Base-by-base conservation (phyloP, 345 rosid species). In the Bruguiera parviflora region DNA sequence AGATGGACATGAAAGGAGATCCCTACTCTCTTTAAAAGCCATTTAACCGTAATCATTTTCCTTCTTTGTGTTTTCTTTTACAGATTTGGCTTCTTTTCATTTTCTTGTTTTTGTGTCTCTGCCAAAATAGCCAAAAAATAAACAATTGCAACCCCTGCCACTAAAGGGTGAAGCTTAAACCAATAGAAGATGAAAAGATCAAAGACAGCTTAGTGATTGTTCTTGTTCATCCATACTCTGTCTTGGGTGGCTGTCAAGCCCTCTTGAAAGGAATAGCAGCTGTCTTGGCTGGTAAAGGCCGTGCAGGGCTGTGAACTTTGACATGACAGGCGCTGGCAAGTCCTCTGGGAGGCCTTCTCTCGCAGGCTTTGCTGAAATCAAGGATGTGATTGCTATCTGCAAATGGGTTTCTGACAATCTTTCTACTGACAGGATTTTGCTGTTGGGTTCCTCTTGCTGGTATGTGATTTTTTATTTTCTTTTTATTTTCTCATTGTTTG, bases 251-350 rank as follows among this genome's bases (percentile, higher is more conserved):
- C 9, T 69, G 75, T 56, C 75, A 71, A 56, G 59, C 56, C 28
- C 46, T 70, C 7, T 37, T 76, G 68, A 60, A 76, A 31, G 75
- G 75, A 7, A 66, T 75, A 37, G 68, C 75, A 7, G 43, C 33
- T 47, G 63, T 69, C 29, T 47, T 76, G 53, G 32, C 68, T n/a
- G 33, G 32, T 56, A 29, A 71, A 56, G 75, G 69, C 11, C 2
- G 28, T 62, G 29, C 69, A 71, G 28, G 27, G 57, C 76, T 5
- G 19, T 76, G 29, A 76, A 73, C 9, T 71, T 71, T 61, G 79
- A 76, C 68, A 56, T 76, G 79, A 76, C 69, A 63, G 72, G 79
- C 49, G 79, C 51, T 28, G 72, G 75, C 0, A 56, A 63, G 22
- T 76, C 79, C 46, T 47, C 73, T 1, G 68, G 72, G 22, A 55